Evolutionary conservation across 495 filamentous ascomycete genomes (phyloP).

Genomic region (Copromyces sp.): DNA sequence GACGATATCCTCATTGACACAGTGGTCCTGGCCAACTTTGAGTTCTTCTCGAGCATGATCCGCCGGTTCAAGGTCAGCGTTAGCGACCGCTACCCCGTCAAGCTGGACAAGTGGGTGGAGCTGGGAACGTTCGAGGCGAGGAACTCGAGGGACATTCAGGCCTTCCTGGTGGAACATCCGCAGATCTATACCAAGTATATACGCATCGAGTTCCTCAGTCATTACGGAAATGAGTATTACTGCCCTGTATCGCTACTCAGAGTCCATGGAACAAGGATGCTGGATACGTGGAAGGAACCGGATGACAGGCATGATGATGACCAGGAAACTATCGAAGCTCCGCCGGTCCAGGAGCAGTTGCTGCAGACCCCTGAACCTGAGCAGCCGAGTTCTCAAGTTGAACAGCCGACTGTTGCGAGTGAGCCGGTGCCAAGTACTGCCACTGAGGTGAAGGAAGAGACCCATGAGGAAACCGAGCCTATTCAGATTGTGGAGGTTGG

Average conservation of each 20-base stretch:
- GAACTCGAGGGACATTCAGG: conserved; percentile 87
- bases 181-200: conserved; percentile 93
- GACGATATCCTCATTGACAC: conserved; percentile 96
- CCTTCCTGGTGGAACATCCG: conserved; percentile 85
- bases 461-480: neutral
- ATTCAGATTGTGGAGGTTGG: conserved; percentile 9
- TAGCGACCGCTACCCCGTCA: conserved; percentile 86
- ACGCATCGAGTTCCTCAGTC: conserved; percentile 79
- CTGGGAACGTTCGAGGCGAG: conserved; percentile 81
- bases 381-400: neutral
- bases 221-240: conserved; percentile 94
- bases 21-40: conserved; percentile 90
- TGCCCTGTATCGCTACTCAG: conserved; percentile 85
- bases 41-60: conserved; percentile 97
- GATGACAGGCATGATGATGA: conserved; percentile 29
- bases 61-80: conserved; percentile 82
- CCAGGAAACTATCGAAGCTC: conserved; percentile 28
- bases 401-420: neutral
- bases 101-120: conserved; percentile 82
- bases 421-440: neutral
- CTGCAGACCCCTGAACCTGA: conserved; percentile 24
- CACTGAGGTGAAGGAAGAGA: neutral
- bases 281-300: conserved; percentile 75
- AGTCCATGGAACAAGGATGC: conserved; percentile 92
- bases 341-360: conserved; percentile 11